Conservation (phyloP, 2,329 filamentous ascomycete genomes). For the Scytalidium lignicola region DNA sequence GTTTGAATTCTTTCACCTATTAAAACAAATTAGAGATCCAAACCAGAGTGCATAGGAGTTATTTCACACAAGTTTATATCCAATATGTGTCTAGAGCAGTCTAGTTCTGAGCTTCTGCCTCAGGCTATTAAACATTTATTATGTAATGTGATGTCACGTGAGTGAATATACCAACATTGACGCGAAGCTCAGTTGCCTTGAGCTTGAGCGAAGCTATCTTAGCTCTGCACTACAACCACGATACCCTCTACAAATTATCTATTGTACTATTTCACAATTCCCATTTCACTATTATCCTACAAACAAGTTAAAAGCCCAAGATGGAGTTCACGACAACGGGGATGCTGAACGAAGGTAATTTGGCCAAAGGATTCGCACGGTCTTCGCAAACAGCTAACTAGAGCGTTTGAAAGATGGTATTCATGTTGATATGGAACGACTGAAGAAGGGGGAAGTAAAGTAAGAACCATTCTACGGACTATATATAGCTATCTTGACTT, state of each 20-base stretch:
- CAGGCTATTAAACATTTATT: too few relatives aligned
- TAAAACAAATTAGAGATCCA: too few relatives aligned
- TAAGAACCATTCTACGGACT: slow-evolving; percentile 41
- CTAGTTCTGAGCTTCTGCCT: too few relatives aligned
- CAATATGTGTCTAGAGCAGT: too few relatives aligned
- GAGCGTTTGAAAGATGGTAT: slow-evolving; percentile 73
- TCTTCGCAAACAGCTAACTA: slow-evolving; percentile 20
- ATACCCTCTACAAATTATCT: not conserved
- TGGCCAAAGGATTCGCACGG: slow-evolving; percentile 9
- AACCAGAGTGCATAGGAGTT: too few relatives aligned
- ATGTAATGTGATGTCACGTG: too few relatives aligned
- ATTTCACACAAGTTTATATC: too few relatives aligned
- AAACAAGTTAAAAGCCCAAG: slow-evolving; percentile 14
- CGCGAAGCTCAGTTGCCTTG: not conserved
- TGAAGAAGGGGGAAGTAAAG: slow-evolving; percentile 99
- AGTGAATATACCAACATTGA: slow-evolving; percentile 1
- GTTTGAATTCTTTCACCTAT: too few relatives aligned
- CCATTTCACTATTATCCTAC: not conserved
- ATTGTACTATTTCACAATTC: not conserved
- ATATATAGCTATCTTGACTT: slow-evolving; percentile 8
- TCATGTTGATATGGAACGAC: slow-evolving; percentile 95
- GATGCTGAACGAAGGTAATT: slow-evolving; percentile 57
- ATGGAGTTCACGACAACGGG: slow-evolving; percentile 63
- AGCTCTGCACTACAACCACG: not conserved
- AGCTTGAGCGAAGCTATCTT: not conserved